These are phyloP conservation scores for Wickerhamiella vanderwaltii DNA, from an alignment of 805 yeast genomes.

Conservation along the genomic window DNA sequence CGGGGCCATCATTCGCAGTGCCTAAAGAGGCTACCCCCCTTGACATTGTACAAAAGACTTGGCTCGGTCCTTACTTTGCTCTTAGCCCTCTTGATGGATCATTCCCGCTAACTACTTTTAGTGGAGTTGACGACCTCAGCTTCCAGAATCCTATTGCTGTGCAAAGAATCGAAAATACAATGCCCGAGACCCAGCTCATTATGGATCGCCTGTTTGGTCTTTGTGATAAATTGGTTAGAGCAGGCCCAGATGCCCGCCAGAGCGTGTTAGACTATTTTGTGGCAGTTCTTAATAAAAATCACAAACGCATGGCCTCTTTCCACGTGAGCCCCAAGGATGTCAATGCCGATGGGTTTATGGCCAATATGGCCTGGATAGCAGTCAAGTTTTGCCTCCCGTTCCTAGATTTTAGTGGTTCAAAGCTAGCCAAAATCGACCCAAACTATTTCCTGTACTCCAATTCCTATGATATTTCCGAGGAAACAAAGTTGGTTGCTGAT, in stretches of 20 bases:
- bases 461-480: slow-evolving; percentile 59
- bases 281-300: slow-evolving; percentile 65
- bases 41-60: slow-evolving; percentile 46
- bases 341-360: slow-evolving; percentile 72
- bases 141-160: slow-evolving; percentile 8
- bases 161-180: slow-evolving; percentile 19
- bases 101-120: slow-evolving; percentile 40
- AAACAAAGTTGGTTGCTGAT: slow-evolving; percentile 72
- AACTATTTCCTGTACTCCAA: slow-evolving; percentile 48
- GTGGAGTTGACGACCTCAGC: slow-evolving; percentile 20
- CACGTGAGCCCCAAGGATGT: slow-evolving; percentile 57
- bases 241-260: slow-evolving; percentile 51
- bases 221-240: slow-evolving; percentile 62
- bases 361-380: slow-evolving; percentile 56
- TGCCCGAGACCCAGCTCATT: slow-evolving; percentile 17
- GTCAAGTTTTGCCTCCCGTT: slow-evolving; percentile 75
- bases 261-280: slow-evolving; percentile 59
- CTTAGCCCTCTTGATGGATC: slow-evolving; percentile 55
- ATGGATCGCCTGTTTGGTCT: slow-evolving; percentile 47
- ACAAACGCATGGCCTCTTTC: slow-evolving; percentile 58
- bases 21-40: slow-evolving; percentile 37
- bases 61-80: slow-evolving; percentile 66
- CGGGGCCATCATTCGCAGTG: slow-evolving; percentile 41
- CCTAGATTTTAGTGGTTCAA: slow-evolving; percentile 49
- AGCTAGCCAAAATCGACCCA: slow-evolving; percentile 65